phyloP scores from a whole-genome alignment of 2,329 filamentous ascomycete species.

The Paraphoma sp. region DNA sequence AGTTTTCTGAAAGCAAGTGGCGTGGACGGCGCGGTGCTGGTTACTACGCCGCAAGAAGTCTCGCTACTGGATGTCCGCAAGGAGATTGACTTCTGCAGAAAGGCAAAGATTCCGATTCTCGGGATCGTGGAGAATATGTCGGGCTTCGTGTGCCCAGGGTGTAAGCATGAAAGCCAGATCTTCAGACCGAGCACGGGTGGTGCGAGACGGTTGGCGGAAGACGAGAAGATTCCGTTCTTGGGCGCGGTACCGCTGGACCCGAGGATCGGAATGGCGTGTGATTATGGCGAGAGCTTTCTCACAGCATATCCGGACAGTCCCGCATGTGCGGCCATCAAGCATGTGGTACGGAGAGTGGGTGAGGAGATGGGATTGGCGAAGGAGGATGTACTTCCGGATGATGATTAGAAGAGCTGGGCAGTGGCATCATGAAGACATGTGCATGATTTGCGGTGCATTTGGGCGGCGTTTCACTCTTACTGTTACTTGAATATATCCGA shows the following conservation, averaged over 20 bases:
- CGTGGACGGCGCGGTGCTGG: slow-evolving; percentile 89
- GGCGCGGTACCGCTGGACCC: slow-evolving; percentile 92
- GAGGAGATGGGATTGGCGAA: slow-evolving; percentile 46
- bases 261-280: slow-evolving; percentile 92
- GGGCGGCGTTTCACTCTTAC: slow-evolving; percentile 1
- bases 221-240: slow-evolving; percentile 87
- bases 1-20: slow-evolving; percentile 88
- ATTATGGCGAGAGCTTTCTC: slow-evolving; percentile 97
- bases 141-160: slow-evolving; percentile 94
- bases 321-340: slow-evolving; percentile 80
- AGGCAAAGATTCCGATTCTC: slow-evolving; percentile 86
- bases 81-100: slow-evolving; percentile 96
- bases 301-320: slow-evolving; percentile 93
- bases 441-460: not conserved
- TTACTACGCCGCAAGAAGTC: slow-evolving; percentile 96
- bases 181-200: slow-evolving; percentile 93
- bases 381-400: slow-evolving; percentile 36
- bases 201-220: slow-evolving; percentile 77
- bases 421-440: not conserved
- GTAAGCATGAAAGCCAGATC: slow-evolving; percentile 79
- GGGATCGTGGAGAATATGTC: slow-evolving; percentile 98
- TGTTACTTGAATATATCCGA: not conserved
- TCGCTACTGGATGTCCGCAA: slow-evolving; percentile 91
- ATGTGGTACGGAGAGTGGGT: slow-evolving; percentile 77
- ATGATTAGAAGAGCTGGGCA: slow-evolving; percentile 15